phyloP scores from a whole-genome alignment of 2,329 filamentous ascomycete species.

The Paecilomyces niveus region DNA sequence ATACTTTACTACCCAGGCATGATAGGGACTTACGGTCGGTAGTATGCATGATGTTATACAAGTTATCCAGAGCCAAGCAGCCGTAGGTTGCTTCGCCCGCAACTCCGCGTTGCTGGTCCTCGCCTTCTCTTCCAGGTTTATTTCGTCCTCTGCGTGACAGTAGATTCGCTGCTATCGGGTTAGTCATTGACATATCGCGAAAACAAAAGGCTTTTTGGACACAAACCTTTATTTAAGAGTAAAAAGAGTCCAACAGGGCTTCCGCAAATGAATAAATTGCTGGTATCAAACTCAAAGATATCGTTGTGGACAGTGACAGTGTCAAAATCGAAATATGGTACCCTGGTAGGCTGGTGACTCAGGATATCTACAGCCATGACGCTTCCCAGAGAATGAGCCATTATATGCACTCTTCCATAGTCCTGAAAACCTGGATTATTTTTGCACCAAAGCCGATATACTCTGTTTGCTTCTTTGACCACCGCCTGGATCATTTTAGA shows the following conservation, averaged over 20 bases:
- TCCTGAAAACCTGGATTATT: slow-evolving; percentile 85
- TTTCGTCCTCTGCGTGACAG: slow-evolving; percentile 67
- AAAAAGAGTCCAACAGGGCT: slow-evolving; percentile 92
- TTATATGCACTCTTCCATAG: slow-evolving; percentile 77
- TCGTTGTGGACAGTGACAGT: slow-evolving; percentile 38
- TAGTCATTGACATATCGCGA: slow-evolving; percentile 26
- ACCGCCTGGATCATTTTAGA: slow-evolving; percentile 88
- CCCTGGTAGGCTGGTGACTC: slow-evolving; percentile 73
- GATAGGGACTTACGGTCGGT: slow-evolving; percentile 49
- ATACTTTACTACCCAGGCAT: slow-evolving; percentile 44
- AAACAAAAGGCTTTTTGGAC: neutral
- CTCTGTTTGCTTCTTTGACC: slow-evolving; percentile 82
- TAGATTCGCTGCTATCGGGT: slow-evolving; percentile 45
- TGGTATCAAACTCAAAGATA: slow-evolving; percentile 86
- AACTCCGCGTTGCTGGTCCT: slow-evolving; percentile 55
- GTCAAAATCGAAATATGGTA: slow-evolving; percentile 44
- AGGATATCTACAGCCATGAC: slow-evolving; percentile 92
- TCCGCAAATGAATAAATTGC: slow-evolving; percentile 79
- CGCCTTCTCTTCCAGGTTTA: slow-evolving; percentile 66
- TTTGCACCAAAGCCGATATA: slow-evolving; percentile 90
- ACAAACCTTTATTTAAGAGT: slow-evolving; percentile 61
- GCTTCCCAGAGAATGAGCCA: slow-evolving; percentile 88
- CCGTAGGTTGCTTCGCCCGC: slow-evolving; percentile 77
- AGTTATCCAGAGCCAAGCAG: slow-evolving; percentile 87
- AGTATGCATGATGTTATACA: slow-evolving; percentile 84